Evolutionary conservation across 2,329 filamentous ascomycete species (phyloP).

Genomic region (Penicillium crustosum): DNA sequence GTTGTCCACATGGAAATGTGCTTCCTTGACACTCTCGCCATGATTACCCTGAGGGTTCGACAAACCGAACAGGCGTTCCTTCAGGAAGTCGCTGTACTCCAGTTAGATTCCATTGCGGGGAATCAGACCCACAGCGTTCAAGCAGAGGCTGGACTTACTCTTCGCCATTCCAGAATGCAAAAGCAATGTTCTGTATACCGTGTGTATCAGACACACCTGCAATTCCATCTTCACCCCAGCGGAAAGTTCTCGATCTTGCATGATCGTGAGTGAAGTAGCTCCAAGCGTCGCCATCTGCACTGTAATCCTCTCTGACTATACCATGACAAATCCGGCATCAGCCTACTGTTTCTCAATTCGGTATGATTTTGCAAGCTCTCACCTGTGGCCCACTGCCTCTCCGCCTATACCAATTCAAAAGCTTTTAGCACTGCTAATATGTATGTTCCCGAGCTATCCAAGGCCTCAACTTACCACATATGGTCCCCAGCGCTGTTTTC

Average conservation of each 20-base stretch:
- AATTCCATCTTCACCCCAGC: conserved; percentile 97
- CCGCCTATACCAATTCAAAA: conserved; percentile 49
- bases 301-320: conserved; percentile 86
- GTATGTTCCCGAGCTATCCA: not conserved
- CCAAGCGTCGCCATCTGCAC: conserved; percentile 87
- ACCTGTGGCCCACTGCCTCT: conserved; percentile 95
- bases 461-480: conserved; percentile 58
- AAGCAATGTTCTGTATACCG: conserved; percentile 86
- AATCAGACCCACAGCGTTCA: not conserved
- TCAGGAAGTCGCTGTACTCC: conserved; percentile 72
- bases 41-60: conserved; percentile 97
- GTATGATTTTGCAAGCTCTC: not conserved
- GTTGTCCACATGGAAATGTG: conserved; percentile 94
- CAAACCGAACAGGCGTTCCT: conserved; percentile 90
- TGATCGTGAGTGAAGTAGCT: conserved; percentile 95
- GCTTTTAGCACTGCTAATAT: not conserved
- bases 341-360: conserved; percentile 1
- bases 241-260: conserved; percentile 80
- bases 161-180: conserved; percentile 97
- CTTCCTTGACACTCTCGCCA: conserved; percentile 95
- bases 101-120: not conserved
- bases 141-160: conserved; percentile 61
- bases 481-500: conserved; percentile 67
- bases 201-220: conserved; percentile 94
- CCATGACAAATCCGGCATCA: conserved; percentile 29